Percentiles rank a stretch among this genome's conserved stretches.
Conservation (phyloP, 805 yeast species). For the Deakozyma indianensis region DNA sequence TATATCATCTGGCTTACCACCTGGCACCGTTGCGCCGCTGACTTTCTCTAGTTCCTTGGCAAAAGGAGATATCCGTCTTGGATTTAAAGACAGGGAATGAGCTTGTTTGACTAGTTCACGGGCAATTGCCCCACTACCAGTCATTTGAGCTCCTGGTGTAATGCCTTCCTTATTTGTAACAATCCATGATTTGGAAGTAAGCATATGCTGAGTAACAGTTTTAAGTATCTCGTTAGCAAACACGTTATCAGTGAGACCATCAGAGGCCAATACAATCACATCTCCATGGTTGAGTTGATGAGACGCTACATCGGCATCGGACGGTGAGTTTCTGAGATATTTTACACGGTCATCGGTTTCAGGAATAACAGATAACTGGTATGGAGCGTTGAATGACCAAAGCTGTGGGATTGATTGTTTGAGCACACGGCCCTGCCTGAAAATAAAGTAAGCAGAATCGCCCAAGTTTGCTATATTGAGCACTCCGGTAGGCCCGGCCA, state of each 20-base stretch:
- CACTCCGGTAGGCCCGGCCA: constrained; percentile 34
- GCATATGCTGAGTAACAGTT: constrained; percentile 43
- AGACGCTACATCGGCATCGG: constrained; percentile 47
- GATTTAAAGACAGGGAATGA: constrained; percentile 54
- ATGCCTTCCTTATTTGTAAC: constrained; percentile 15
- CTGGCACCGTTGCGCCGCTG: constrained; percentile 57
- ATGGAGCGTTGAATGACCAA: constrained; percentile 84
- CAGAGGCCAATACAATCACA: constrained; percentile 75
- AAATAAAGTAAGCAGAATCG: constrained; percentile 88
- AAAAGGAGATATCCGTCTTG: constrained; percentile 68
- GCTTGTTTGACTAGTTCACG: constrained; percentile 50
- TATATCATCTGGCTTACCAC: constrained; percentile 94
- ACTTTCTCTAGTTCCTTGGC: constrained; percentile 59
- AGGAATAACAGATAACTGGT: constrained; percentile 79
- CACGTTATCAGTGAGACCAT: constrained; percentile 85
- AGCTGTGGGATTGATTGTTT: constrained; percentile 64
- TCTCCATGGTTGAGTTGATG: constrained; percentile 61
- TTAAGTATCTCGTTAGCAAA: constrained; percentile 55
- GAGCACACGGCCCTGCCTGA: constrained; percentile 48
- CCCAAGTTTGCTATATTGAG: constrained; percentile 71
- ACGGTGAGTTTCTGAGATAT: constrained; percentile 27
- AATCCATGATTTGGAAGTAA: constrained; percentile 19
- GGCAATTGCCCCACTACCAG: constrained; percentile 33
- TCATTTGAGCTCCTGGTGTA: constrained; percentile 10
- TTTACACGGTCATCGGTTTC: constrained; percentile 28